phyloP scores from a whole-genome alignment of 164 flowering plant genomes.

The Annona squamosa region DNA sequence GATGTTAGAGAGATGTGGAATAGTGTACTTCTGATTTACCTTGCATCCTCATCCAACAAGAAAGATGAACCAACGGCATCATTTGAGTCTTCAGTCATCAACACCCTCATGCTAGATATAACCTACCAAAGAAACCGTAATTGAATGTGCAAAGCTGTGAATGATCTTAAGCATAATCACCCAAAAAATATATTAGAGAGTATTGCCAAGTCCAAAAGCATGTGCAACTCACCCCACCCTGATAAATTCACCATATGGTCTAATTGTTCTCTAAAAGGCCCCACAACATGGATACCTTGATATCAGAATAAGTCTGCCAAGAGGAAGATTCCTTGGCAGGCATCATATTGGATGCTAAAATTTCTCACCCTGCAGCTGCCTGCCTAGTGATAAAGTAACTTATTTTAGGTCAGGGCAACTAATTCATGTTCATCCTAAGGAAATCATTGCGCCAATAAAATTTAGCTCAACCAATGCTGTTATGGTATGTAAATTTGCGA shows the following conservation, averaged over 20 bases:
- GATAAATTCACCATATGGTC: not conserved
- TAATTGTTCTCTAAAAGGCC: not conserved
- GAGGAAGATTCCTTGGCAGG: not conserved
- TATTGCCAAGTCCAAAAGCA: not conserved
- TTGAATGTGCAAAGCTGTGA: not conserved
- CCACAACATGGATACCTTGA: not conserved
- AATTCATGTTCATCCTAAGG: not conserved
- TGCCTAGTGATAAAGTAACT: not conserved
- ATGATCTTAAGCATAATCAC: not conserved
- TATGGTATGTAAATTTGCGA: not conserved
- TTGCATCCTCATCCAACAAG: conserved; percentile 60
- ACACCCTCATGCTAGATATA: conserved; percentile 57
- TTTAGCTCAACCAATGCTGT: not conserved
- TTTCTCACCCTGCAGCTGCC: not conserved
- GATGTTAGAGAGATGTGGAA: not conserved
- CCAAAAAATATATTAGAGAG: conserved; percentile 4
- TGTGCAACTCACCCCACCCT: not conserved
- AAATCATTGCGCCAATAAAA: not conserved
- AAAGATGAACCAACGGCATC: conserved; percentile 63
- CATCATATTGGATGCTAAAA: not conserved
- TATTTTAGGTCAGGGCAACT: not conserved
- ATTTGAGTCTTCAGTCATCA: conserved; percentile 71
- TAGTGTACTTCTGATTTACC: conserved; percentile 22
- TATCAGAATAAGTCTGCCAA: not conserved
- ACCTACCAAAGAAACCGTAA: conserved; percentile 29